Conservation (phyloP, 1,284 basidiomycete species). For the Amylostereum areolatum region DNA sequence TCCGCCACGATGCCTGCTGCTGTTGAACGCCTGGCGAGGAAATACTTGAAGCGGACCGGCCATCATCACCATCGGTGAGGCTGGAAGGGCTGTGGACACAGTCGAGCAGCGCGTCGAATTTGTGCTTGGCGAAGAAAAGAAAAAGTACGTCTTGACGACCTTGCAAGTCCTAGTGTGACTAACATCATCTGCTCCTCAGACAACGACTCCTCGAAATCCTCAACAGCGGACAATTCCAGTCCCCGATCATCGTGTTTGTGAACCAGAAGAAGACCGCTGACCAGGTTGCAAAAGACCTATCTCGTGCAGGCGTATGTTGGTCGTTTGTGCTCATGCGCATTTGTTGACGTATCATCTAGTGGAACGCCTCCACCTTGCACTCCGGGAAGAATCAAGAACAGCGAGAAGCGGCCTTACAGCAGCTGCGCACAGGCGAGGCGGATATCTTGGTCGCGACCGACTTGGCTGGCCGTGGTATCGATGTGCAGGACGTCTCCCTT, state of each 20-base stretch:
- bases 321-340: conserved; percentile 8
- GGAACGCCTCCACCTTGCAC: conserved; percentile 86
- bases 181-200: conserved; percentile 32
- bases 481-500: conserved; percentile 92
- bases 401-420: conserved; percentile 86
- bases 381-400: conserved; percentile 98
- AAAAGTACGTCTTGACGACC: conserved; percentile 56
- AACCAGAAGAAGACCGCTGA: conserved; percentile 99
- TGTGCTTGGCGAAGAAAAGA: conserved; percentile 88
- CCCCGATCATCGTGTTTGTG: conserved; percentile 98
- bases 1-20: conserved; percentile 98
- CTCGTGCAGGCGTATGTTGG: conserved; percentile 67
- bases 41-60: conserved; percentile 92
- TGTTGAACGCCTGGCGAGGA: conserved; percentile 90
- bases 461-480: conserved; percentile 96
- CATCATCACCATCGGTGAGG: conserved; percentile 95
- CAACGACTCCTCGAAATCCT: conserved; percentile 86
- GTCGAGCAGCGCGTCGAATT: conserved; percentile 98
- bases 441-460: conserved; percentile 94
- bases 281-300: conserved; percentile 89
- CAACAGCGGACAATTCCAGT: conserved; percentile 72
- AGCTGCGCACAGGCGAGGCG: conserved; percentile 79
- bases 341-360: conserved; percentile 38
- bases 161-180: conserved; percentile 7
- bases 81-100: conserved; percentile 95